Evolutionary conservation across 495 filamentous ascomycete species (phyloP).

Genomic region (Penicillium lividum): DNA sequence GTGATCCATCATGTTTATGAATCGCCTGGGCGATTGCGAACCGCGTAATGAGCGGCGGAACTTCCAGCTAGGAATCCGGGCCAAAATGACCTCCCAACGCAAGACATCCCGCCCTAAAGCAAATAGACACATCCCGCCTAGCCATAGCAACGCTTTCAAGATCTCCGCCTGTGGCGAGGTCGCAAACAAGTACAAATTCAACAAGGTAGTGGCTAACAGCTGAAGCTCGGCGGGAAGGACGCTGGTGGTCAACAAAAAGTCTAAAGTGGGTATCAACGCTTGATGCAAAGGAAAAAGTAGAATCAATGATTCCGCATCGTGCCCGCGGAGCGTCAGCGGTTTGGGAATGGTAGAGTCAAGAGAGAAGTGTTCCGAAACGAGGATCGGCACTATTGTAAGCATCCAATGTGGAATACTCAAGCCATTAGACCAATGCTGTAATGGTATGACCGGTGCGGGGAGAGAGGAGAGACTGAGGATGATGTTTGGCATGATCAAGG

Average conservation of each 20-base stretch:
- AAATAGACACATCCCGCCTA: constrained; percentile 77
- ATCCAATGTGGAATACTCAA: constrained; percentile 71
- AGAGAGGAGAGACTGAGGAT: constrained; percentile 77
- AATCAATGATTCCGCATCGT: constrained; percentile 61
- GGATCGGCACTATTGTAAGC: constrained; percentile 62
- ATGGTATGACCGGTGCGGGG: constrained; percentile 71
- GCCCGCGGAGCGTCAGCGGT: constrained; percentile 40
- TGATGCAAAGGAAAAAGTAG: constrained; percentile 86
- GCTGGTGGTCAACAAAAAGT: constrained; percentile 82
- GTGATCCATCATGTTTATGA: constrained; percentile 54
- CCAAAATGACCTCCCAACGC: constrained; percentile 82
- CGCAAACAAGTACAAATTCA: constrained; percentile 79
- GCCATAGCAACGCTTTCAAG: constrained; percentile 80
- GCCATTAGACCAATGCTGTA: constrained; percentile 51
- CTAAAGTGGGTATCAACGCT: constrained; percentile 69
- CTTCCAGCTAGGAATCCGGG: constrained; percentile 88
- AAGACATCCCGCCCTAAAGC: constrained; percentile 72
- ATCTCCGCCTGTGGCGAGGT: constrained; percentile 82
- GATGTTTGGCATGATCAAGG: constrained; percentile 72
- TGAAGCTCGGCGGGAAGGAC: constrained; percentile 84
- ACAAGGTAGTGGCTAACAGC: constrained; percentile 75
- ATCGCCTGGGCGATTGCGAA: constrained; percentile 46
- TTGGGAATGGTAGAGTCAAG: constrained; percentile 28
- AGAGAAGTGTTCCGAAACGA: constrained; percentile 49
- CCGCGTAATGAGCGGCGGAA: constrained; percentile 61